Evolutionary conservation across 306 rosid species (phyloP).

Genomic region (Elaeagnus macrophylla): DNA sequence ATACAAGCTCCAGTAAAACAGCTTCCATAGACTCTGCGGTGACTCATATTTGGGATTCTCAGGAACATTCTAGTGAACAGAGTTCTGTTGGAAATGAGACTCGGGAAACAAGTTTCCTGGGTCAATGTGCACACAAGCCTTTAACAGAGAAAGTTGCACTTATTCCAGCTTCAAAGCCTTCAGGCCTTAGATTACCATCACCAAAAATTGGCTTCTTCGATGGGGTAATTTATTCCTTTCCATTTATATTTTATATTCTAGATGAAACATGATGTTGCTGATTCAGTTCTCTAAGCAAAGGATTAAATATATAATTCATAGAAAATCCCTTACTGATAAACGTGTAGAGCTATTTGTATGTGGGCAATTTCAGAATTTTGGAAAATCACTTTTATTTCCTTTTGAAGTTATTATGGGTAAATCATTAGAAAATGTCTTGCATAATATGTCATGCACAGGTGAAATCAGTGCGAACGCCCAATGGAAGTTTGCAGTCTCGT

Average conservation of each 20-base stretch:
- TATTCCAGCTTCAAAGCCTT: slow-evolving; percentile 51
- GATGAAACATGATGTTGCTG: slow-evolving; percentile 14
- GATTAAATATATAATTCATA: not conserved
- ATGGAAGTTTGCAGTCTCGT: slow-evolving; percentile 41
- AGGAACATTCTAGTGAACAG: slow-evolving; percentile 18
- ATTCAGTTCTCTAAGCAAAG: slow-evolving; percentile 7
- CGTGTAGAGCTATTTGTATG: no score
- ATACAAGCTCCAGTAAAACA: slow-evolving; percentile 38
- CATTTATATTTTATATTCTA: slow-evolving; percentile 7
- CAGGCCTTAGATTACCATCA: slow-evolving; percentile 79
- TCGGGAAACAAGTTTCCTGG: slow-evolving; percentile 24
- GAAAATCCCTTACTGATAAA: no score
- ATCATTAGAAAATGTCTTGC: slow-evolving; percentile 5
- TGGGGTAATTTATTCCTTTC: slow-evolving; percentile 56
- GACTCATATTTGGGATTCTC: slow-evolving; percentile 29
- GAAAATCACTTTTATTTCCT: slow-evolving; percentile 1
- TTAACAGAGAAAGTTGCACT: slow-evolving; percentile 22
- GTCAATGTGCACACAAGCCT: slow-evolving; percentile 26
- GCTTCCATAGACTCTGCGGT: slow-evolving; percentile 33
- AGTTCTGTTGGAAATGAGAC: slow-evolving; percentile 30
- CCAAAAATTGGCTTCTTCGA: slow-evolving; percentile 93
- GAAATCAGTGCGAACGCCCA: slow-evolving; percentile 57
- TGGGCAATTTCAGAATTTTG: no score
- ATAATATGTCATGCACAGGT: no score
- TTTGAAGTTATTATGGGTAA: not conserved